phyloP scores from a whole-genome alignment of 2,329 filamentous ascomycete genomes.

The Cucurbitaria berberidis region DNA sequence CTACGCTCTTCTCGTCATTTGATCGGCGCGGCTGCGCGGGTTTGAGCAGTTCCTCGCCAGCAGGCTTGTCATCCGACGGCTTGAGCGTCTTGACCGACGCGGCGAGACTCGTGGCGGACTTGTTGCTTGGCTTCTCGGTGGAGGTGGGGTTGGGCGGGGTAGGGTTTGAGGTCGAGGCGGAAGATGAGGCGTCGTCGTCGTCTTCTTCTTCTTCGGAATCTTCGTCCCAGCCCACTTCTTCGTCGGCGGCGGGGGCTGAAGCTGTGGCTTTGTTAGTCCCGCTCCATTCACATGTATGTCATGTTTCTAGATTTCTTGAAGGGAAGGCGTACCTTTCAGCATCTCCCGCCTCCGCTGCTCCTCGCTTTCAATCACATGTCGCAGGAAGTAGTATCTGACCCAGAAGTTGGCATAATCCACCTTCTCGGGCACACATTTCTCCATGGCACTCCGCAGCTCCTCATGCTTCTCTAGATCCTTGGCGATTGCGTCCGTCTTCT shows the following conservation, averaged over 20 bases:
- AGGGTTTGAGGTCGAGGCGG: background rate
- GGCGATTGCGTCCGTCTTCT: constrained; percentile 83
- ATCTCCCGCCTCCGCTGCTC: constrained; percentile 88
- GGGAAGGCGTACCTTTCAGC: constrained; percentile 86
- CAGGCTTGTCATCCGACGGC: constrained; percentile 26
- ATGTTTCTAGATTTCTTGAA: too few relatives aligned
- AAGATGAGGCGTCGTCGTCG: constrained; percentile 53
- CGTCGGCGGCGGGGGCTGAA: constrained; percentile 75
- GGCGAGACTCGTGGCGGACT: constrained; percentile 27
- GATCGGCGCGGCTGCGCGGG: constrained; percentile 68
- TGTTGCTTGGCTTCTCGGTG: background rate
- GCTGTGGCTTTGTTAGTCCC: constrained; percentile 24
- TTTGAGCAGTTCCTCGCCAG: constrained; percentile 56
- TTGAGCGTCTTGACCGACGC: constrained; percentile 50
- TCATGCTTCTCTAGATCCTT: constrained; percentile 83
- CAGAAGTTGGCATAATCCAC: constrained; percentile 92
- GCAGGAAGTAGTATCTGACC: constrained; percentile 93
- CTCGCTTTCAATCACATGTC: constrained; percentile 90
- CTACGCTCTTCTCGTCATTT: constrained; percentile 76
- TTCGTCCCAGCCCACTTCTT: constrained; percentile 73
- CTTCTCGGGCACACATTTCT: constrained; percentile 89
- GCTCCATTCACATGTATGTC: background rate
- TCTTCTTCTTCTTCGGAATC: too few relatives aligned
- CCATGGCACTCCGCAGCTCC: constrained; percentile 87
- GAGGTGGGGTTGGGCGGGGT: background rate